A percentile compares a stretch with the other conserved stretches of the same genome.
Conservation (phyloP, 2,329 filamentous ascomycete genomes). For the Geosmithia morbida region DNA sequence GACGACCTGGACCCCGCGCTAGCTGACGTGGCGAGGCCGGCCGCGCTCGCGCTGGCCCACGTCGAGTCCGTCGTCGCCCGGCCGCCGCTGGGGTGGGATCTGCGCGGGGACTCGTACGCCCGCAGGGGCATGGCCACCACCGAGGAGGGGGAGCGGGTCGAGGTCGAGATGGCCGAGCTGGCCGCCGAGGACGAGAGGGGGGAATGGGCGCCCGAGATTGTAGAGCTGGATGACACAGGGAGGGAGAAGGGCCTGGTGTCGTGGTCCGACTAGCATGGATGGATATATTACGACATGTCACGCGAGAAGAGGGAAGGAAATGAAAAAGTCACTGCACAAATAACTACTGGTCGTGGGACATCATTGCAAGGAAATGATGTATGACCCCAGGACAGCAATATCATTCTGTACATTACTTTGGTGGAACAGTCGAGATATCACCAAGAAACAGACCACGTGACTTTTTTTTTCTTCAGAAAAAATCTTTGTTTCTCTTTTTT, state of each 20-base stretch:
- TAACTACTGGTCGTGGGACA: no score
- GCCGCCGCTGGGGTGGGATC: slow-evolving; percentile 38
- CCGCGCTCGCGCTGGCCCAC: slow-evolving; percentile 29
- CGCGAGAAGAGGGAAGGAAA: no score
- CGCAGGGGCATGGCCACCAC: slow-evolving; percentile 32
- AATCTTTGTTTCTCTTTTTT: slow-evolving; percentile 26
- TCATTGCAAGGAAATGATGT: no score
- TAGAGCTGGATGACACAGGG: slow-evolving; percentile 37
- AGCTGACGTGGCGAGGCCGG: slow-evolving; percentile 3
- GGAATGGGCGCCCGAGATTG: slow-evolving; percentile 37
- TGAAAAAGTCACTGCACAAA: no score
- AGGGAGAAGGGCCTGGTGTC: slow-evolving; percentile 35
- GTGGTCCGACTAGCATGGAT: slow-evolving; percentile 27
- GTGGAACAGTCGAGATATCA: no score
- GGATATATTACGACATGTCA: no score
- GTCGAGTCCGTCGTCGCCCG: slow-evolving; percentile 18
- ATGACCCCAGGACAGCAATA: no score
- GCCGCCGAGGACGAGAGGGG: slow-evolving; percentile 39
- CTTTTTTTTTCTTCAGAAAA: slow-evolving; percentile 12
- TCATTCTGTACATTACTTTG: no score
- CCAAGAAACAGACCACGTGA: background rate
- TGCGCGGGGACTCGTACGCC: slow-evolving; percentile 30
- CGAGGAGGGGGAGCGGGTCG: slow-evolving; percentile 36
- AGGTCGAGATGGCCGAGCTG: slow-evolving; percentile 31
- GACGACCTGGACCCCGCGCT: slow-evolving; percentile 20